Evolutionary conservation across 176 grass and related monocot genomes (phyloP).

Genomic region (Themeda triandra): DNA sequence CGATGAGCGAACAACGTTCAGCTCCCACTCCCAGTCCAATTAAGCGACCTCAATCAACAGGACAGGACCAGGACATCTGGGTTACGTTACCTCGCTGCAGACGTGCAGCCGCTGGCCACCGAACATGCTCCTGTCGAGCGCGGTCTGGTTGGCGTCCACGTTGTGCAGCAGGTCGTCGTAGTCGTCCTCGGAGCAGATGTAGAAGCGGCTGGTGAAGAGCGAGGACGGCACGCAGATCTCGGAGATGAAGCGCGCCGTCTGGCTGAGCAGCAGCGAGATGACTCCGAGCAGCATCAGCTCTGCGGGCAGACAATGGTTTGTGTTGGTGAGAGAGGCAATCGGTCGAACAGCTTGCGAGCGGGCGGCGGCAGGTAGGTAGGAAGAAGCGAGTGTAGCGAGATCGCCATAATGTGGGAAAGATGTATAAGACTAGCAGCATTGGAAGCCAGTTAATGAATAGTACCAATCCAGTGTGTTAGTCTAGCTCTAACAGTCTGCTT

Average conservation of each 20-base stretch:
- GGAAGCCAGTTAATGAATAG: not conserved
- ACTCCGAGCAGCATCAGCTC: conserved; percentile 92
- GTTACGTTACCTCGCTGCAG: conserved; percentile 51
- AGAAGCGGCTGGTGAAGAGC: conserved; percentile 69
- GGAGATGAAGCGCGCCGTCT: conserved; percentile 76
- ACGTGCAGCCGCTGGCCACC: conserved; percentile 22
- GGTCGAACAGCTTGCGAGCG: conserved; percentile 10
- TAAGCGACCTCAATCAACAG: too few relatives aligned
- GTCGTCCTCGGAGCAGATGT: conserved; percentile 69
- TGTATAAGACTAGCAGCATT: not conserved
- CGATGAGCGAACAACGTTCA: not conserved
- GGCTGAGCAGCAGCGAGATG: conserved; percentile 94
- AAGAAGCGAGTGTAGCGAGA: too few relatives aligned
- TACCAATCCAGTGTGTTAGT: not conserved
- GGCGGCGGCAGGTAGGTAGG: not conserved
- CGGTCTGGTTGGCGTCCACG: conserved; percentile 33
- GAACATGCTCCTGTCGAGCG: conserved; percentile 24
- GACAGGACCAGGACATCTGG: not conserved
- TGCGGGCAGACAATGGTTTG: conserved; percentile 31
- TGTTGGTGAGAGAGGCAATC: conserved; percentile 19
- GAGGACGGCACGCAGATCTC: conserved; percentile 84
- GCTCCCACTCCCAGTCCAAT: too few relatives aligned
- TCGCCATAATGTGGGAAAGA: too few relatives aligned
- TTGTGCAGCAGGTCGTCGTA: conserved; percentile 24
- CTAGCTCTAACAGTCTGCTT: not conserved